These are phyloP conservation scores for Gaillardinia entomophila DNA, from an alignment of 805 yeast genomes.

Conservation along the genomic window DNA sequence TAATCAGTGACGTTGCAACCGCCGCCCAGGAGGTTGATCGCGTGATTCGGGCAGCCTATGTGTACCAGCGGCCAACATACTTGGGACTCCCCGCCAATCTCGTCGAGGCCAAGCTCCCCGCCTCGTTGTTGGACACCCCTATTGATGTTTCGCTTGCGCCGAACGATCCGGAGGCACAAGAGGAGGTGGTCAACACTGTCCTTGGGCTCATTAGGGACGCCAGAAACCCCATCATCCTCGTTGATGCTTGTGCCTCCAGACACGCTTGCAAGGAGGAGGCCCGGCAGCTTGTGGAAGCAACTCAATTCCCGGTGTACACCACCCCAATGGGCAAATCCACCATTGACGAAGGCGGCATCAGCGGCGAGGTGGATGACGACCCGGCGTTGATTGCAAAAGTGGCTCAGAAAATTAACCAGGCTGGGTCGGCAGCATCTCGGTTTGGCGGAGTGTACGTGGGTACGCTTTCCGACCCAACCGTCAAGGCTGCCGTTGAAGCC, in stretches of 20 bases:
- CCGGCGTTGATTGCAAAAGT: conserved; percentile 18
- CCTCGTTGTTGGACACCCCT: conserved; percentile 53
- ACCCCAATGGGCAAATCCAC: conserved; percentile 90
- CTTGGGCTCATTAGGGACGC: conserved; percentile 50
- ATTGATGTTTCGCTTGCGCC: conserved; percentile 54
- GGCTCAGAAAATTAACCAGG: conserved; percentile 14
- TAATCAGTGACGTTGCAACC: conserved; percentile 54
- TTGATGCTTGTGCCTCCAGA: conserved; percentile 84
- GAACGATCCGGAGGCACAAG: conserved; percentile 33
- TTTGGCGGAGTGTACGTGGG: conserved; percentile 88
- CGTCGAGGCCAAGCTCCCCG: conserved; percentile 60
- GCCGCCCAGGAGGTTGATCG: conserved; percentile 73
- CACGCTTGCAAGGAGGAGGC: conserved; percentile 67
- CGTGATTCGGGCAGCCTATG: conserved; percentile 65
- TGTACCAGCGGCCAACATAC: conserved; percentile 76
- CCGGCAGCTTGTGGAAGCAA: conserved; percentile 51
- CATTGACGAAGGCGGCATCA: conserved; percentile 53
- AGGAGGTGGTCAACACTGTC: conserved; percentile 34
- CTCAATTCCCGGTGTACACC: conserved; percentile 76
- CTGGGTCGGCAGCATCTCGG: conserved; percentile 44
- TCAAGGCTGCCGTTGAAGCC: conserved; percentile 63
- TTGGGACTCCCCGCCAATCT: conserved; percentile 79
- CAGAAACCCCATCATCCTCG: conserved; percentile 66
- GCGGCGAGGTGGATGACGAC: conserved; percentile 20
- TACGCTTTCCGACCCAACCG: conserved; percentile 67